These are phyloP conservation scores for Globisporangium splendens DNA, from an alignment of 352 stramenopile genomes.

Conservation along the genomic window DNA sequence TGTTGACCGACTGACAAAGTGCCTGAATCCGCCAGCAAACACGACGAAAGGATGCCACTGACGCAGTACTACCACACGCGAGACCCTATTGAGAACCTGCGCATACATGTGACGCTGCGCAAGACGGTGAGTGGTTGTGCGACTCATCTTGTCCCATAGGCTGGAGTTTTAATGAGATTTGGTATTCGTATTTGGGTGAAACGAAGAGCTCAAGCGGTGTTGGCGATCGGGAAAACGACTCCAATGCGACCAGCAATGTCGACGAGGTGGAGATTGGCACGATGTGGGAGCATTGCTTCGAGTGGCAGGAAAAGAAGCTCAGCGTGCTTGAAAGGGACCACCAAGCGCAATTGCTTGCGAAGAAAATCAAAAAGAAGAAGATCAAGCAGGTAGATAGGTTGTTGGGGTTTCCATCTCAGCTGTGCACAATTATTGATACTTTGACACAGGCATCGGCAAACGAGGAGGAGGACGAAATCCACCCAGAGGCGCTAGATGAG, in stretches of 20 bases:
- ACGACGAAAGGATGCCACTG: conserved; percentile 18
- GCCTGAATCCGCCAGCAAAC: not conserved
- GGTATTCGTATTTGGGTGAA: not conserved
- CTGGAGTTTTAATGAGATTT: no score
- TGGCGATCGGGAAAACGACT: not conserved
- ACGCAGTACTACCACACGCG: conserved; percentile 70
- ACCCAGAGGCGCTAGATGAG: no score
- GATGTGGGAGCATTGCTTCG: conserved; percentile 45
- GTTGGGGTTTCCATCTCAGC: not conserved
- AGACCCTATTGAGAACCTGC: conserved; percentile 71
- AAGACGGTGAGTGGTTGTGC: conserved; percentile 32
- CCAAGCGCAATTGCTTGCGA: conserved; percentile 5
- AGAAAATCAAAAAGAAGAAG: not conserved
- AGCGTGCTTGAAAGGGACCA: conserved; percentile 2
- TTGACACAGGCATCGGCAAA: not conserved
- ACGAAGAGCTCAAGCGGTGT: conserved; percentile 4
- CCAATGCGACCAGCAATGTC: conserved; percentile 12
- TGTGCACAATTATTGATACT: not conserved
- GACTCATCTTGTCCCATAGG: no score
- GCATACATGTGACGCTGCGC: conserved; percentile 46
- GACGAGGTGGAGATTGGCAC: conserved; percentile 12
- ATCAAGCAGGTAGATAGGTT: conserved; percentile 4
- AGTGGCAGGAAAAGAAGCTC: conserved; percentile 53
- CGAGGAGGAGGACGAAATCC: conserved; percentile 1
- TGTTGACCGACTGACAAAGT: not conserved